phyloP scores from a whole-genome alignment of 495 filamentous ascomycete genomes.

The Hypoxylon fuscum region DNA sequence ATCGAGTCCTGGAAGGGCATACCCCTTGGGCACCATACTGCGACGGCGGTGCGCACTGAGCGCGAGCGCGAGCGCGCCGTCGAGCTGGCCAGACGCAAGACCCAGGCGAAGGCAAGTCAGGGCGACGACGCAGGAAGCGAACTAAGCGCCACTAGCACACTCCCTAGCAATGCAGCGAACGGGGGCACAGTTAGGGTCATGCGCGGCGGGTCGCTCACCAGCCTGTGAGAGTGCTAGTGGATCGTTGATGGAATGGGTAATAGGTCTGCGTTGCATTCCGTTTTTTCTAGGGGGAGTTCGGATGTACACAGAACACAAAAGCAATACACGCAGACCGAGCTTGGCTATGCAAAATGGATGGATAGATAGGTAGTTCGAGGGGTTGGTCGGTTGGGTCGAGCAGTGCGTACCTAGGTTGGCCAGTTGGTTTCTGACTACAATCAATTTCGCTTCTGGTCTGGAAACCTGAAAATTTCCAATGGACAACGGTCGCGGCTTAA shows the following conservation, averaged over 20 bases:
- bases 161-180: conserved; percentile 3
- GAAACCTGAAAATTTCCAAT: background rate
- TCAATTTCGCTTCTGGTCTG: background rate
- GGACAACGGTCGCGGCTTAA: too few relatives aligned
- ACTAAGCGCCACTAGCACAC: conserved; percentile 32
- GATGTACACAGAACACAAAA: background rate
- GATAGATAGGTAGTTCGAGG: background rate
- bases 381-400: background rate
- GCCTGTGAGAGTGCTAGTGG: conserved; percentile 6
- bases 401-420: background rate
- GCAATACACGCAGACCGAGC: too few relatives aligned
- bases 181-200: conserved; percentile 33
- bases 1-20: conserved; percentile 27
- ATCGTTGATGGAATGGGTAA: conserved; percentile 44
- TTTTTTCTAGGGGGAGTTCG: too few relatives aligned
- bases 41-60: conserved; percentile 79
- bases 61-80: conserved; percentile 79
- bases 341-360: too few relatives aligned
- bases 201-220: conserved; percentile 32
- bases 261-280: too few relatives aligned
- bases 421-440: background rate
- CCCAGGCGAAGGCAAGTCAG: conserved; percentile 1
- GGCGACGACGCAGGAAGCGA: conserved; percentile 39
- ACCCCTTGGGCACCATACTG: conserved; percentile 51
- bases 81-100: conserved; percentile 57